A percentile compares a stretch with the other conserved stretches of the same genome.
phyloP scores from a whole-genome alignment of 768 basidiomycete genomes.

The Tephrocybe sp. region DNA sequence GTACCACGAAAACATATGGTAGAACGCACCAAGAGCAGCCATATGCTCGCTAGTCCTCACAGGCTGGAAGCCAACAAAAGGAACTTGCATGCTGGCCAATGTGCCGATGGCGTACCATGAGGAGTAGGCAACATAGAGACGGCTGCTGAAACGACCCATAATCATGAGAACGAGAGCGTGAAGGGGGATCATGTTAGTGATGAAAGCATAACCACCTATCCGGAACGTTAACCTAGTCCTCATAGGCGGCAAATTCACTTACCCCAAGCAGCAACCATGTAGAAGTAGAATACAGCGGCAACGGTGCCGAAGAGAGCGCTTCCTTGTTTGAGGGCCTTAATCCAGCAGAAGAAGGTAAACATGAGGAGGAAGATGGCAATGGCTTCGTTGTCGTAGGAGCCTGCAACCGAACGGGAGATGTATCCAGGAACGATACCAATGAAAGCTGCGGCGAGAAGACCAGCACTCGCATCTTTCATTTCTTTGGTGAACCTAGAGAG shows the following conservation, averaged over 20 bases:
- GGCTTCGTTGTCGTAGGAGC: constrained; percentile 99
- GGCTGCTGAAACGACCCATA: constrained; percentile 93
- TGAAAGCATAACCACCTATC: constrained; percentile 95
- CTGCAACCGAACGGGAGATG: constrained; percentile 98
- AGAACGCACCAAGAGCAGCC: constrained; percentile 83
- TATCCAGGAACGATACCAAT: constrained; percentile 98
- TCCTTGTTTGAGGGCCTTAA: constrained; percentile 92
- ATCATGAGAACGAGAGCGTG: constrained; percentile 93
- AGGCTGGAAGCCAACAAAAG: constrained; percentile 99
- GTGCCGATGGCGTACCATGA: constrained; percentile 99
- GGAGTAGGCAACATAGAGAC: constrained; percentile 93
- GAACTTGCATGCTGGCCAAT: constrained; percentile 97
- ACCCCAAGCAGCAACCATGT: constrained; percentile 99
- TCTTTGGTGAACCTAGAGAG: constrained; percentile 86
- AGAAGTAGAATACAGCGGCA: constrained; percentile 97
- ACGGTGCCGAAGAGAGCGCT: constrained; percentile 89
- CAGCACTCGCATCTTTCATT: constrained; percentile 93
- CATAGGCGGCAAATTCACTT: constrained; percentile 22
- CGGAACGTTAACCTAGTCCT: constrained; percentile 1
- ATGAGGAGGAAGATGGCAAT: constrained; percentile 99
- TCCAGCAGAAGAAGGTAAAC: constrained; percentile 98
- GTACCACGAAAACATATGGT: not conserved
- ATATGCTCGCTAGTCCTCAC: constrained; percentile 97
- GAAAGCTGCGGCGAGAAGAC: constrained; percentile 95
- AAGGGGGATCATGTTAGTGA: constrained; percentile 99